These are phyloP conservation scores for Tripterygium wilfordii DNA, from an alignment of 177 flowering plant species.

Conservation along the genomic window DNA sequence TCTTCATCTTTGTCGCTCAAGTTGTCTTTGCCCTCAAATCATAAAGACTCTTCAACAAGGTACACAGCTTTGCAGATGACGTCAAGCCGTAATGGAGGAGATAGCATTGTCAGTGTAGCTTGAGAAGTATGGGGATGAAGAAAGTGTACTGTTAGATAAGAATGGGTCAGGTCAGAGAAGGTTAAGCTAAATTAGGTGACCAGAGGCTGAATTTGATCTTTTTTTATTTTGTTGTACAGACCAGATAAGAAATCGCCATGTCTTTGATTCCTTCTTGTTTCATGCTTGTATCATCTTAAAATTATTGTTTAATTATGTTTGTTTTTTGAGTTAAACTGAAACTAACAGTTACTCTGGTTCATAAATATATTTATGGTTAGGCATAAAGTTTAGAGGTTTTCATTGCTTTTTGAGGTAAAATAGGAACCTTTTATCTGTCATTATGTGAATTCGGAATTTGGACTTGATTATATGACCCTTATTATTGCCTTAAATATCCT, in stretches of 20 bases:
- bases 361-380: too few species aligned
- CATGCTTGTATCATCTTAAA: too few species aligned
- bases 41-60: slow-evolving; percentile 24
- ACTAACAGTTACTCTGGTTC: too few species aligned
- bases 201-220: background rate
- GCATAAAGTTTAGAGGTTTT: background rate
- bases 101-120: slow-evolving; percentile 52
- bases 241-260: slow-evolving; percentile 2
- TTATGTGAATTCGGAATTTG: too few species aligned
- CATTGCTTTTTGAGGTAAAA: background rate
- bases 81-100: slow-evolving; percentile 38
- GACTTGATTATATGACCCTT: background rate
- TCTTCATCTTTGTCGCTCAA: slow-evolving; percentile 41
- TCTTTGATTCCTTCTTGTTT: slow-evolving; percentile 3
- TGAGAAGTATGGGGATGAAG: slow-evolving; percentile 20
- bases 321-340: too few species aligned
- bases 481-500: too few species aligned
- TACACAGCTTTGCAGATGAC: slow-evolving; percentile 47
- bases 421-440: too few species aligned
- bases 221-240: slow-evolving; percentile 12
- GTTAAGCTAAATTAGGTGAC: slow-evolving; percentile 6
- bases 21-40: slow-evolving; percentile 37
- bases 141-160: background rate
- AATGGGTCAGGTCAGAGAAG: slow-evolving; percentile 6
- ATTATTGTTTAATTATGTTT: too few species aligned